Conservation (phyloP, 768 basidiomycete species). For the Cyclocybe aegerita region DNA sequence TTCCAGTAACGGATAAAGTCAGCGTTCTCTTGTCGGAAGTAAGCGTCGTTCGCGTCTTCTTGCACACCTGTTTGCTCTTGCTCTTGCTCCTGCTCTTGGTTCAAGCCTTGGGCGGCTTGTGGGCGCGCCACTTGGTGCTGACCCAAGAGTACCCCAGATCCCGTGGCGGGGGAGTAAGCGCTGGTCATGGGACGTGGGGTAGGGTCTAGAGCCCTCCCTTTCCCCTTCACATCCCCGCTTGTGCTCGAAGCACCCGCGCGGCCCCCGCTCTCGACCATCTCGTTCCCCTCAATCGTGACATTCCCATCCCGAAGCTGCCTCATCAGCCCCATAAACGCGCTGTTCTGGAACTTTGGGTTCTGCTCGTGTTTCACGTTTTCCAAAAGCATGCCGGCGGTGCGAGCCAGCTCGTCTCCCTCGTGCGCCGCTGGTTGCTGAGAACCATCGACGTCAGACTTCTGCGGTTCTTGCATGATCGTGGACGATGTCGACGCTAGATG, state of each 20-base stretch:
- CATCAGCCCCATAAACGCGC: conserved; percentile 86
- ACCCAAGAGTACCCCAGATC: not conserved
- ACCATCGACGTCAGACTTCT: conserved; percentile 11
- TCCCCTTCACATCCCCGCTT: conserved; percentile 61
- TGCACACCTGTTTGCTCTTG: conserved; percentile 5
- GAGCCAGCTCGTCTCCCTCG: conserved; percentile 73
- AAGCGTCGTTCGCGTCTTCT: conserved; percentile 60
- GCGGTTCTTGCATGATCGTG: conserved; percentile 18
- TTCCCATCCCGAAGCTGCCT: conserved; percentile 77
- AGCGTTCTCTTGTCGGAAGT: conserved; percentile 68
- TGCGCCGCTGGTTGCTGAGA: conserved; percentile 12
- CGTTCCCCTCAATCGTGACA: conserved; percentile 74
- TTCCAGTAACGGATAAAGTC: conserved; percentile 67
- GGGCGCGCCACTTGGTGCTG: not conserved
- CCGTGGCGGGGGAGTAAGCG: conserved; percentile 1
- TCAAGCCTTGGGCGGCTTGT: not conserved
- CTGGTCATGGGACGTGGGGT: not conserved
- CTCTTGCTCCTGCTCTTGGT: not conserved
- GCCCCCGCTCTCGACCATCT: conserved; percentile 62
- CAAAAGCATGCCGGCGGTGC: conserved; percentile 75
- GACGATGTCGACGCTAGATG: conserved; percentile 25
- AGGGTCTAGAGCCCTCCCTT: conserved; percentile 48
- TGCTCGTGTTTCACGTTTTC: conserved; percentile 72
- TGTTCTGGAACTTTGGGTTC: conserved; percentile 85
- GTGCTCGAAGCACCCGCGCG: conserved; percentile 15